Conservation (phyloP, 2,329 filamentous ascomycete species). For the Beauveria sp. region DNA sequence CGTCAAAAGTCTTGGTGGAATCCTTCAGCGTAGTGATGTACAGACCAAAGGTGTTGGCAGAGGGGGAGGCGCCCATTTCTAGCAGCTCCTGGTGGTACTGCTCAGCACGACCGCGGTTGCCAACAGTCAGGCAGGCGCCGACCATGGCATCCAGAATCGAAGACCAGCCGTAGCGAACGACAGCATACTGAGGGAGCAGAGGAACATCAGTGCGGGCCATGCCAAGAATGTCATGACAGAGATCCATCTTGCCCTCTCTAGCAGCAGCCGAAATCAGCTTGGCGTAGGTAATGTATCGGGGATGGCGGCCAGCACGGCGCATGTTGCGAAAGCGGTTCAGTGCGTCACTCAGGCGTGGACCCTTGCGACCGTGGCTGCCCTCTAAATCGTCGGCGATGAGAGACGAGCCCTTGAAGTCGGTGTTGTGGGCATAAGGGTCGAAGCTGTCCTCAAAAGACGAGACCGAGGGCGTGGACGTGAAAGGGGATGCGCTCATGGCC, state of each 20-base stretch:
- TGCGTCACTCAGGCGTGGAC: slow-evolving; percentile 69
- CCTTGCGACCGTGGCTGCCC: slow-evolving; percentile 64
- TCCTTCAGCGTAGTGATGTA: slow-evolving; percentile 99
- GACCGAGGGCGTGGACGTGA: slow-evolving; percentile 45
- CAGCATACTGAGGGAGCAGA: slow-evolving; percentile 71
- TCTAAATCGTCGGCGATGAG: slow-evolving; percentile 87
- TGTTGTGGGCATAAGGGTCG: slow-evolving; percentile 84
- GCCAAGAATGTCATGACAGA: slow-evolving; percentile 78
- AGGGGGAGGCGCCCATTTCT: slow-evolving; percentile 82
- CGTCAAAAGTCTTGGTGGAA: slow-evolving; percentile 94
- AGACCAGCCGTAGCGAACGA: slow-evolving; percentile 91
- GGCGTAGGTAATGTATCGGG: slow-evolving; percentile 91
- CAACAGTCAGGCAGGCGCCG: slow-evolving; percentile 76
- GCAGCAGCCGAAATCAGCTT: slow-evolving; percentile 90
- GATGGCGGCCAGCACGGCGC: slow-evolving; percentile 82
- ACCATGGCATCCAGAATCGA: slow-evolving; percentile 96
- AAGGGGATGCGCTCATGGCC: slow-evolving; percentile 37
- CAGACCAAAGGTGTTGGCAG: slow-evolving; percentile 93
- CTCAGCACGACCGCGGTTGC: slow-evolving; percentile 72
- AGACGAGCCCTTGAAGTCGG: slow-evolving; percentile 88
- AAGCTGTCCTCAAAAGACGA: slow-evolving; percentile 71
- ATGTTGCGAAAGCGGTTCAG: slow-evolving; percentile 84
- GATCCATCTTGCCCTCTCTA: slow-evolving; percentile 70
- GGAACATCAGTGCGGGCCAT: slow-evolving; percentile 90
- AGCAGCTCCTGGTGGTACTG: slow-evolving; percentile 88